These are phyloP conservation scores for Thalia dealbata DNA, from an alignment of 176 grass and related monocot genomes.

Conservation along the genomic window DNA sequence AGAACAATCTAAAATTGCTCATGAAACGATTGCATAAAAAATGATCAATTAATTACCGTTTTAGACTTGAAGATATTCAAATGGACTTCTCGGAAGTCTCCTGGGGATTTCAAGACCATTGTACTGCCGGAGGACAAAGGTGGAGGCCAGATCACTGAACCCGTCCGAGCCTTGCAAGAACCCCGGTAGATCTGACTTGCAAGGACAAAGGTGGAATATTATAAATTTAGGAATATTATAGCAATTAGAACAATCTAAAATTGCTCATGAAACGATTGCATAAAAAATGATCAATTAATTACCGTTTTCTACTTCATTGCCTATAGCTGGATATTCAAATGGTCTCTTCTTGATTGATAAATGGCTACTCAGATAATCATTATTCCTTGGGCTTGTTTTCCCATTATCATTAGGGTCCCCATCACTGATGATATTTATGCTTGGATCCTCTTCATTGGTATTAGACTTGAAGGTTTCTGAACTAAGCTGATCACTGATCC, in stretches of 20 bases:
- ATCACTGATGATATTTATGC: conserved; percentile 36
- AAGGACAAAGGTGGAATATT: too few species aligned
- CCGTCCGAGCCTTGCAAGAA: too few species aligned
- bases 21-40: background rate
- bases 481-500: conserved; percentile 49
- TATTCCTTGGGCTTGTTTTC: conserved; percentile 40
- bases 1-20: background rate
- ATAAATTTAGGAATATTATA: background rate
- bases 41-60: conserved; percentile 29
- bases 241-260: background rate
- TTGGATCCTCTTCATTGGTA: conserved; percentile 49
- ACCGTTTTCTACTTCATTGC: conserved; percentile 57
- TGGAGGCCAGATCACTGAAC: too few species aligned
- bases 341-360: conserved; percentile 39
- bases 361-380: conserved; percentile 36
- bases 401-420: conserved; percentile 36
- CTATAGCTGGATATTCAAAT: conserved; percentile 27
- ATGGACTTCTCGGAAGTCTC: conserved; percentile 43
- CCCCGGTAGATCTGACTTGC: too few species aligned
- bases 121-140: too few species aligned
- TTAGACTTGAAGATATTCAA: conserved; percentile 37
- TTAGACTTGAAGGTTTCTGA: conserved; percentile 40
- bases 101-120: too few species aligned
- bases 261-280: background rate
- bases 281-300: conserved; percentile 5